Evolutionary conservation across 2,329 filamentous ascomycete species (phyloP).

Genomic region (Phialocephala subalpina): DNA sequence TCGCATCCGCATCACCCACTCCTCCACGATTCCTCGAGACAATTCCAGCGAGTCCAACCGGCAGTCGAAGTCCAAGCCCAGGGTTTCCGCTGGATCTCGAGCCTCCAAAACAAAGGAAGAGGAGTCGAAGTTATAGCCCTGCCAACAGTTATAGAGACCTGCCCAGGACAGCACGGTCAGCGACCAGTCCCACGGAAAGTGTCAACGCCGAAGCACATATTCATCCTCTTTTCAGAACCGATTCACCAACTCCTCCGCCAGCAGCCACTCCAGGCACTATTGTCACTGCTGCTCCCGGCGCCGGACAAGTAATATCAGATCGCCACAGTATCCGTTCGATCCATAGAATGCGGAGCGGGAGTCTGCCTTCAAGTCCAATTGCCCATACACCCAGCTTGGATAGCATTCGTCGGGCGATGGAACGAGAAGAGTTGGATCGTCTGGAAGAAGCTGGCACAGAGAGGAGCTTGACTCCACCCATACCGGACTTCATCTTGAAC

Average conservation of each 20-base stretch:
- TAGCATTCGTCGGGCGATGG: constrained; percentile 42
- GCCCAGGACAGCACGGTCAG: constrained; percentile 21
- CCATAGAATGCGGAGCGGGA: constrained; percentile 63
- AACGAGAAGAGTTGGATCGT: constrained; percentile 40
- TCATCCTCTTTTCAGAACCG: constrained; percentile 79
- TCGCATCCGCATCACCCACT: constrained; percentile 50
- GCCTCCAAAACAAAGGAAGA: constrained; percentile 49
- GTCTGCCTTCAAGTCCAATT: constrained; percentile 58
- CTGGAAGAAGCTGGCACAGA: constrained; percentile 33
- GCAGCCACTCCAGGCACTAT: constrained; percentile 73
- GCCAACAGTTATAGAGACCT: constrained; percentile 35
- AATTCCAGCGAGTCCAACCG: constrained; percentile 71
- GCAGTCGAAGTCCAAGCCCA: constrained; percentile 71
- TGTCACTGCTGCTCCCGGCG: constrained; percentile 74
- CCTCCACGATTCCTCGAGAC: constrained; percentile 67
- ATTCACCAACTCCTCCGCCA: constrained; percentile 73
- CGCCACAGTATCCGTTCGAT: constrained; percentile 59
- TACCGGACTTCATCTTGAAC: constrained; percentile 67
- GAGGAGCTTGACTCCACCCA: constrained; percentile 66
- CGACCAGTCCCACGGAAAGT: constrained; percentile 46
- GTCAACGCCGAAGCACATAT: constrained; percentile 70
- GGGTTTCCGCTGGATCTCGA: constrained; percentile 65
- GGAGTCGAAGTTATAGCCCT: constrained; percentile 43
- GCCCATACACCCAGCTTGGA: constrained; percentile 59
- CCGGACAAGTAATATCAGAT: constrained; percentile 68